Evolutionary conservation across 2,329 filamentous ascomycete genomes (phyloP), one percentile per base, ranked within the genome.

Genomic region (Alternaria longipes): DNA sequence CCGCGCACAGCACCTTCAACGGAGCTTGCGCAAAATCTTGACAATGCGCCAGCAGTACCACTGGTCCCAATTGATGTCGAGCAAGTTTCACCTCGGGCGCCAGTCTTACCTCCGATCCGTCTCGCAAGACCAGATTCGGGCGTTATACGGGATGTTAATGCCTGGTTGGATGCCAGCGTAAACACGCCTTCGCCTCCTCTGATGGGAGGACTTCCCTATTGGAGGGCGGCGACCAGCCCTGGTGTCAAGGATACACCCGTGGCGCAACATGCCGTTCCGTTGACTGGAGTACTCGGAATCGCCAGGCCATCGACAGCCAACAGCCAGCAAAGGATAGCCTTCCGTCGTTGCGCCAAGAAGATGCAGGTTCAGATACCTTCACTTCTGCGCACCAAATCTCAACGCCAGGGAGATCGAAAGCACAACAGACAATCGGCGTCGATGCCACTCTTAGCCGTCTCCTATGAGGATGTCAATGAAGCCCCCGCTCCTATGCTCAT

Each of bases 121-220:
- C 69, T 66, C 26, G 54, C 68, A 9, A 64, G 74, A 56, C 70
- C 74, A 26, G 63, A 72, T n/a, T 70, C 75, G 0, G 64, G 54
- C 36, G 59, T 72, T 11, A 62, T 73, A 12, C 68, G 68, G 11
- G 64, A 78, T 42, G 68, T 78, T 14, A 68, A 74, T 47, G 74
- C 71, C 45, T 78, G 76, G 76, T 63, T 78, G 2, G 74, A 77
- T 36, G 66, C 72, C 8, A 77, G 70, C 56, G 60, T 65, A 34
- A 67, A 53, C 28, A 68, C 63, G n/a, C 67, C 72, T 1, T 67
- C 71, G 8, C 67, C 71, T 45, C 69, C 71, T 3, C 56, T 78
- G 18, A 78, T 78, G 76, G 62, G 64, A 6, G 76, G 75, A n/a
- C 38, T 78, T 6, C 57, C 71, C 7, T 78, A 78, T 61, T 77